phyloP scores from a whole-genome alignment of 2,329 filamentous ascomycete genomes.

The Rhinocladiella mackenziei region DNA sequence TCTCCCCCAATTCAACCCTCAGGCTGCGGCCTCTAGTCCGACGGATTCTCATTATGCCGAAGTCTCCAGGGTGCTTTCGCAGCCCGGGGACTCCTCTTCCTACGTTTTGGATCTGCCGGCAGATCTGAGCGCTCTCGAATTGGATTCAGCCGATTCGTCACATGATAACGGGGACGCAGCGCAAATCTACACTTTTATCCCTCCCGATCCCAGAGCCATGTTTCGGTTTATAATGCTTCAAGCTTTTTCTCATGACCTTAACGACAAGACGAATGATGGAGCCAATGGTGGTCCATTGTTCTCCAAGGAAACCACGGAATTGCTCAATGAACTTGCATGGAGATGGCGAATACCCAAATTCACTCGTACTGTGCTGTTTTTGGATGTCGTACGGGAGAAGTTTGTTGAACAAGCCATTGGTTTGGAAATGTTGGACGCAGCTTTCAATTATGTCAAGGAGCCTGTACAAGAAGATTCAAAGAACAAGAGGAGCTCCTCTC shows the following conservation, averaged over 20 bases:
- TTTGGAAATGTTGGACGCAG: constrained; percentile 74
- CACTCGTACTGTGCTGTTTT: constrained; percentile 71
- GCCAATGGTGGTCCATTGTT: constrained; percentile 48
- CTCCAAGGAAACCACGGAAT: constrained; percentile 73
- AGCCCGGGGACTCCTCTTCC: constrained; percentile 44
- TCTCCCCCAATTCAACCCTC: constrained; percentile 55
- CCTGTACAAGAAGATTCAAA: constrained; percentile 60
- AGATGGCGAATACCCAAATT: constrained; percentile 87
- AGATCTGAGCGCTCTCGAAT: constrained; percentile 62
- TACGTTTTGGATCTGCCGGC: constrained; percentile 65
- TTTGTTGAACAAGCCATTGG: constrained; percentile 78
- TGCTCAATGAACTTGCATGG: constrained; percentile 78
- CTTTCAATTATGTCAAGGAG: constrained; percentile 77
- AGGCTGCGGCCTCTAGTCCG: constrained; percentile 35
- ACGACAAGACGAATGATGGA: constrained; percentile 51
- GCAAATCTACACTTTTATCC: constrained; percentile 81
- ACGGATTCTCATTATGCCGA: constrained; percentile 45
- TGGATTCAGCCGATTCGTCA: constrained; percentile 48
- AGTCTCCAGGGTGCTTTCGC: constrained; percentile 45
- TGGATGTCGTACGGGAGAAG: constrained; percentile 81
- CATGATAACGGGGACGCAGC: constrained; percentile 40
- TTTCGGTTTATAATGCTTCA: constrained; percentile 79
- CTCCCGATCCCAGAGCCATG: constrained; percentile 73
- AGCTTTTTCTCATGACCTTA: constrained; percentile 62
- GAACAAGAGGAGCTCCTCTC: constrained; percentile 52